These are phyloP conservation scores for Fonsecaea pedrosoi DNA, from an alignment of 2,329 filamentous ascomycete genomes.

Conservation along the genomic window DNA sequence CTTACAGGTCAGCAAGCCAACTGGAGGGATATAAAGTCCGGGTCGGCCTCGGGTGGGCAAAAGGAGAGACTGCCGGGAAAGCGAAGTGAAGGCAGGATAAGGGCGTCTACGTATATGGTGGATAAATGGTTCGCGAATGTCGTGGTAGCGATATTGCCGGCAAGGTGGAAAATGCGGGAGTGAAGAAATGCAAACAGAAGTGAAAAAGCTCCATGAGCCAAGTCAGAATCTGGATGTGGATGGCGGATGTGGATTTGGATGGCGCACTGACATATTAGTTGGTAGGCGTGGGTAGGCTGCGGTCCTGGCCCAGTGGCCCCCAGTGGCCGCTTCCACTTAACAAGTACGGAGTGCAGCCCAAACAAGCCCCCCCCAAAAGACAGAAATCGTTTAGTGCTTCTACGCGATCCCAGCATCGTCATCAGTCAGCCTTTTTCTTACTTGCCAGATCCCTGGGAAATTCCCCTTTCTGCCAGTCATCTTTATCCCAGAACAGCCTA, in stretches of 20 bases:
- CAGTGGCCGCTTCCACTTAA: not conserved
- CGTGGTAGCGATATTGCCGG: slow-evolving; percentile 14
- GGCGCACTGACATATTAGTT: not conserved
- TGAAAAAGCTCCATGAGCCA: slow-evolving; percentile 23
- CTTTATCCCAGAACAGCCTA: not conserved
- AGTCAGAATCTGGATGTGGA: slow-evolving; percentile 25
- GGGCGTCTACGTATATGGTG: slow-evolving; percentile 12
- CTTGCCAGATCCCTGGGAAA: not conserved
- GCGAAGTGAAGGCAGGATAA: slow-evolving; percentile 8
- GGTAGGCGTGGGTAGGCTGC: slow-evolving; percentile 11
- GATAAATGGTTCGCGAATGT: slow-evolving; percentile 17
- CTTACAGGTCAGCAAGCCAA: slow-evolving; percentile 41
- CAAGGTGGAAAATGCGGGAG: slow-evolving; percentile 16
- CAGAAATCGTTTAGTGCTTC: slow-evolving; percentile 10
- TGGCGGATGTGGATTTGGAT: slow-evolving; percentile 6
- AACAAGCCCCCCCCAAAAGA: not conserved
- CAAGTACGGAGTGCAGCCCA: not conserved
- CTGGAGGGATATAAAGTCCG: slow-evolving; percentile 34
- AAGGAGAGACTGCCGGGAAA: slow-evolving; percentile 17
- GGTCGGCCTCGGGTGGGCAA: slow-evolving; percentile 16
- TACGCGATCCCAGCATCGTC: slow-evolving; percentile 11
- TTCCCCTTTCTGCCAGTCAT: not conserved
- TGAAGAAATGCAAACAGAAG: slow-evolving; percentile 19
- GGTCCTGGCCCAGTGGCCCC: not conserved
- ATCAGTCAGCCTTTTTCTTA: slow-evolving; percentile 16